Base-by-base conservation (phyloP, 305 asterid species). In the Solanum aculeatissimum region DNA sequence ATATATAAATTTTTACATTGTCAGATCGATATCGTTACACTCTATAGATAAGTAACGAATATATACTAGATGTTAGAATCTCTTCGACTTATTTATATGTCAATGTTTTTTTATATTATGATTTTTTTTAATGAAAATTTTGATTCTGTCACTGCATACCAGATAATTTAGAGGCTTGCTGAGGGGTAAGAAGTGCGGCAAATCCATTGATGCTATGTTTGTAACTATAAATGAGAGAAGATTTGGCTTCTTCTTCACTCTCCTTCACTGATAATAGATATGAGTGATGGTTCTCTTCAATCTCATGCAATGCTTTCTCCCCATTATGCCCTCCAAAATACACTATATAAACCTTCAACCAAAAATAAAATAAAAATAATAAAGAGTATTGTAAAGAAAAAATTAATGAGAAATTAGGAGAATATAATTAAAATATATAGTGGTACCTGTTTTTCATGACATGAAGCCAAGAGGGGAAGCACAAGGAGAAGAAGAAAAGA, bases 191-290 rank as follows among this genome's bases (percentile, higher is more conserved):
- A 81, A 88, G 79, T 1, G 96, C 98, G 2, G 98, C 96, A 43
- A 96, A 96, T 88, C 99, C 99, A 87, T 96, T 94, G 93, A 96
- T 90, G 90, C 93, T 89, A 85, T 89, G 90, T 87, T 93, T 95
- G 90, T 95, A 95, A 86, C 99, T 94, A 80, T 96, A 94, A 86
- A 96, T 58, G 81, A 96, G 95, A 51, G 98, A 94, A 60, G 96
- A 87, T 86, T 62, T 91, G 55, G 98, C 99, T 19, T 94, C 95
- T 85, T 92, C 93, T 78, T 92, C 94, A 11, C 85, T 90, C 70
- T 89, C 89, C 87, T 93, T 96, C 9, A 96, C 95, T 1, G 97
- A 91, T 15, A 83, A 66, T 4, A 96, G 91, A 90, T 94, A 92
- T 0, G 96, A 91, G 51, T 91, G 95, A 70, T 96, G 98, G 71